Evolutionary conservation across 202 grass and related monocot species (phyloP).

Genomic region (Zizania palustris): DNA sequence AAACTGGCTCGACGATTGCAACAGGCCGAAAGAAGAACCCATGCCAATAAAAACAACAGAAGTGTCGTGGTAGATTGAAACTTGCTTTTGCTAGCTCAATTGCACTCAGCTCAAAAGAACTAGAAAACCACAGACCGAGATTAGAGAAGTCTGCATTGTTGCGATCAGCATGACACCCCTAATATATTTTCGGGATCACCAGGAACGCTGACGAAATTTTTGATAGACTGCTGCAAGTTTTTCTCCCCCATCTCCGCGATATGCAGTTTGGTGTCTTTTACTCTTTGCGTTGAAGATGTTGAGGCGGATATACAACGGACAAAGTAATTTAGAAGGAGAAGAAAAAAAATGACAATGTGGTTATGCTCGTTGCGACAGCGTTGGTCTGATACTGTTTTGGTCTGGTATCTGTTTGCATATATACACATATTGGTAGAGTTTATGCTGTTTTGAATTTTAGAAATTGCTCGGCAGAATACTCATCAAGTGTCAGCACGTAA

Average conservation of each 20-base stretch:
- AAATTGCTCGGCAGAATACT: too few species aligned
- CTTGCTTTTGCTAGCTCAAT: constrained; percentile 41
- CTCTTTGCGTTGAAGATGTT: neutral
- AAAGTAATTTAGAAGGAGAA: neutral
- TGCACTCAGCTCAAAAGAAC: constrained; percentile 37
- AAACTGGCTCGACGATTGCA: constrained; percentile 45
- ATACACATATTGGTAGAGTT: too few species aligned
- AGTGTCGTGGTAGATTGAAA: constrained; percentile 29
- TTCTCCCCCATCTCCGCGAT: neutral
- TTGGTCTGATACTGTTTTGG: neutral
- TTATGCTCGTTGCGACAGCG: neutral
- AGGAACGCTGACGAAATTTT: constrained; percentile 38
- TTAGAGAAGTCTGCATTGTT: constrained; percentile 47
- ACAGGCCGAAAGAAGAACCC: constrained; percentile 62
- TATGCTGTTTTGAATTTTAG: too few species aligned
- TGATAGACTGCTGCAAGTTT: constrained; percentile 32
- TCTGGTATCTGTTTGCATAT: neutral
- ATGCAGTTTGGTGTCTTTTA: neutral
- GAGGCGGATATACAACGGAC: neutral
- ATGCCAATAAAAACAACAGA: constrained; percentile 54
- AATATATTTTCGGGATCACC: constrained; percentile 14
- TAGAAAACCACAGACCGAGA: constrained; percentile 50
- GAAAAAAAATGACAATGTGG: neutral
- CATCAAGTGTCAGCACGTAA: too few species aligned
- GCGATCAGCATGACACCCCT: constrained; percentile 22